Base-by-base conservation (phyloP, 2,329 filamentous ascomycete species). In the Cercospora brassicicola region DNA sequence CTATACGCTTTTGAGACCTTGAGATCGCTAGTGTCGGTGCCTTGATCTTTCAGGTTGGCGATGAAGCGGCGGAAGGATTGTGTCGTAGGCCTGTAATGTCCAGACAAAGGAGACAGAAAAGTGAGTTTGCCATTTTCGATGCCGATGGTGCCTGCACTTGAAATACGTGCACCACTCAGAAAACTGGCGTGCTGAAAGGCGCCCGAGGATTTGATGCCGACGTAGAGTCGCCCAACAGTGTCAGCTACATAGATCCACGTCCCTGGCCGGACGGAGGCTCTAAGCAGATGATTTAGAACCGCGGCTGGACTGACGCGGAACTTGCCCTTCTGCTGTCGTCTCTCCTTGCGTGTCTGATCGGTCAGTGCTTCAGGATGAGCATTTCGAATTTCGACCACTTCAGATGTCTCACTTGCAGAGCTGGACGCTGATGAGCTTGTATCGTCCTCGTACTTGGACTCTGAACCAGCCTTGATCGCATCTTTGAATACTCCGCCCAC, bases 171-270 rank as follows among this genome's bases (percentile, higher is more conserved):
- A 23, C 93, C 94, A 67, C 93, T 90, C 1, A 97, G 84, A 75
- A 97, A 97, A 0, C 91, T 95, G n/a, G 90, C 93, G 79, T 97
- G 93, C 75, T 97, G 93, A 76, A 97, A 97, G 6, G 90, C 88
- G 9, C 93, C 93, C 5, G 88, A 90, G 77, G 91, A 88, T 77
- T 97, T 97, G 81, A 97, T 94, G 56, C 93, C 93, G 36, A 96
- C 89, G 78, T 96, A 97, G 0, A 97, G 84, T 0, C 91, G 88
- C 76, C 93, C 94, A 0, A 88, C 89, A 0, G 92, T 94, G 79
- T 96, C 93, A 26, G 91, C 89, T 5, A 94, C 93, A 75, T 96
- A 97, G 72, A 97, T 96, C 93, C 93, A 97, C 3, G 91, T 95
- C 73, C 94, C 93, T 66, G 92, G 92, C 77, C 89, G 90, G 56